Evolutionary conservation across 1,139 yeast genomes (phyloP), one percentile per base, ranked within the genome.

Genomic region (Candida frijolesensis): DNA sequence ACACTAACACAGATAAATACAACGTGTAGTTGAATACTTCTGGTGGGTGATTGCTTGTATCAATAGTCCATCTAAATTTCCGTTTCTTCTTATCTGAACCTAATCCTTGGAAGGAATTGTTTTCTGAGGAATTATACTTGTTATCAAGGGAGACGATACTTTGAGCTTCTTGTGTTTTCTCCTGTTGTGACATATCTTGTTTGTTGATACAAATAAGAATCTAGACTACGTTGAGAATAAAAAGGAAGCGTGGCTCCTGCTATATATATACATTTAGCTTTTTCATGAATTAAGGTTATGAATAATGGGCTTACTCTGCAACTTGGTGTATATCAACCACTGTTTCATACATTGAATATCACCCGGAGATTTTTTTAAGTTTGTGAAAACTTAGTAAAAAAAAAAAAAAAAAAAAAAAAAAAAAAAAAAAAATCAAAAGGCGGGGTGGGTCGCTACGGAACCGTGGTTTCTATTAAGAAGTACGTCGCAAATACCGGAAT

Each of bases 11-110:
- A 3, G 82, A 73, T 32, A 77, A 54, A 57, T 71, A 78, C 44
- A 82, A 67, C 11, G 76, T 75, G 57, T 66, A 55, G 64, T 80
- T 80, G 60, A 73, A 80, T 19, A 80, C 76, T 56, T 80, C 78
- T 22, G 71, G 72, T 9, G 85, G 85, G 2, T 83, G 69, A 49
- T 71, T 70, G 49, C 70, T 76, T 4, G 44, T 41, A 38, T 53
- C 57, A 25, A 53, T 41, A 2, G 45, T 49, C 57, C 57, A 54
- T 42, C 47, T 48, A 44, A 54, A 54, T 25, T 35, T 47, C 16
- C 30, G 46, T 46, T 52, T 47, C 19, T 45, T 43, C 25, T 25
- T 41, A 30, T 30, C 35, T 27, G 30, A 3, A 32, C n/a, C 32
- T n/a, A 16, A 11, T 9, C 9, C 38, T 12, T 27, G 18, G 5